Evolutionary conservation across 140 eudicot genomes (phyloP).

Genomic region (Oenanthe javanica): DNA sequence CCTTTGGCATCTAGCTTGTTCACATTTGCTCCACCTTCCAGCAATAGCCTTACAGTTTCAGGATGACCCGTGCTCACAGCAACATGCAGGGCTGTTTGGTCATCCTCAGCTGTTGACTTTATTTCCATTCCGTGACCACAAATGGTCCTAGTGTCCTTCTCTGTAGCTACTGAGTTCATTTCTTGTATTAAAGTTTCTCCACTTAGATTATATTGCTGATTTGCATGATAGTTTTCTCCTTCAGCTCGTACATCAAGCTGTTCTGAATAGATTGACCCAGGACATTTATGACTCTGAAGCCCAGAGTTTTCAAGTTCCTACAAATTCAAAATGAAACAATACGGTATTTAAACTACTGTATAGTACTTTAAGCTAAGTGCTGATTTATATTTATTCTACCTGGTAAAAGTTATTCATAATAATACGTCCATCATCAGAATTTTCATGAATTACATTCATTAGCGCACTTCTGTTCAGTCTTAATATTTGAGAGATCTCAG

Average conservation of each 20-base stretch:
- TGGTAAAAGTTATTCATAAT: constrained; percentile 77
- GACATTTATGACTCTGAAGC: constrained; percentile 25
- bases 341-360: background rate
- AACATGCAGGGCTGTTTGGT: constrained; percentile 46
- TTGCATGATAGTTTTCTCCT: constrained; percentile 19
- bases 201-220: constrained; percentile 16
- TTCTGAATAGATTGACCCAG: constrained; percentile 16
- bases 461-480: constrained; percentile 58
- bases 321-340: background rate
- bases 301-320: constrained; percentile 47
- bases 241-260: constrained; percentile 25
- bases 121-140: constrained; percentile 23
- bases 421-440: constrained; percentile 53
- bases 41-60: constrained; percentile 44
- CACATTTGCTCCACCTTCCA: constrained; percentile 49
- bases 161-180: constrained; percentile 20
- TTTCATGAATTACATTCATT: constrained; percentile 47
- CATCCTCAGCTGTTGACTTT: constrained; percentile 38
- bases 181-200: constrained; percentile 28
- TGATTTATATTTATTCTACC: constrained; percentile 36
- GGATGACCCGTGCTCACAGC: constrained; percentile 47
- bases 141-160: constrained; percentile 16
- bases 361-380: background rate
- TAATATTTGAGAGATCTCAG: constrained; percentile 75
- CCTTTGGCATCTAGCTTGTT: constrained; percentile 45